phyloP scores from a whole-genome alignment of 2,329 filamentous ascomycete genomes.

The Monosporascus sp. region DNA sequence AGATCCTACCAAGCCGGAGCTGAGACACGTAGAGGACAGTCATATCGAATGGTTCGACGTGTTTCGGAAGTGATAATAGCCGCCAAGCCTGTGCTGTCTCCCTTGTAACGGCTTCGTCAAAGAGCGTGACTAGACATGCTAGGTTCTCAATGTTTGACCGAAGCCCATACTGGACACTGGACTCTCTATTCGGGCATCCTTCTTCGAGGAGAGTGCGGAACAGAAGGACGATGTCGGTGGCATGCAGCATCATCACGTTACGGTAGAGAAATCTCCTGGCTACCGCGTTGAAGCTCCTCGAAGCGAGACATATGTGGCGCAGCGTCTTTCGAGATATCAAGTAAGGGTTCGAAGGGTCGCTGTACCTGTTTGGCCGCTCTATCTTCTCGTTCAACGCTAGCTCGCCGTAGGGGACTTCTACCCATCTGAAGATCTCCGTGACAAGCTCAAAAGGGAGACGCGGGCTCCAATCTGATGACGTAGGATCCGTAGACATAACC shows the following conservation, averaged over 20 bases:
- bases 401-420: not conserved
- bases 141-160: not conserved
- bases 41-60: not conserved
- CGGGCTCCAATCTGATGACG: not conserved
- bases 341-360: not conserved
- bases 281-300: not conserved
- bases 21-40: not conserved
- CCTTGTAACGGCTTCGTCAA: not conserved
- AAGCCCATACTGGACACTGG: not conserved
- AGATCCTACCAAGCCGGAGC: not conserved
- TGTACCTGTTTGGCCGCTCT: not conserved
- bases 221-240: not conserved
- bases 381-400: not conserved
- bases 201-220: constrained; percentile 1
- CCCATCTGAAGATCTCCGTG: not conserved
- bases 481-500: not conserved
- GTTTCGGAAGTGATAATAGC: not conserved
- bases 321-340: not conserved
- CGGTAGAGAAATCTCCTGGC: not conserved
- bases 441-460: not conserved
- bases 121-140: not conserved
- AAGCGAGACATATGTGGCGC: not conserved
- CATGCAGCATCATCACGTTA: not conserved
- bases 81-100: not conserved
- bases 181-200: not conserved